Evolutionary conservation across 1,284 basidiomycete genomes (phyloP), one percentile per base, ranked within the genome.

Genomic region (Cyathus pygmaeus): DNA sequence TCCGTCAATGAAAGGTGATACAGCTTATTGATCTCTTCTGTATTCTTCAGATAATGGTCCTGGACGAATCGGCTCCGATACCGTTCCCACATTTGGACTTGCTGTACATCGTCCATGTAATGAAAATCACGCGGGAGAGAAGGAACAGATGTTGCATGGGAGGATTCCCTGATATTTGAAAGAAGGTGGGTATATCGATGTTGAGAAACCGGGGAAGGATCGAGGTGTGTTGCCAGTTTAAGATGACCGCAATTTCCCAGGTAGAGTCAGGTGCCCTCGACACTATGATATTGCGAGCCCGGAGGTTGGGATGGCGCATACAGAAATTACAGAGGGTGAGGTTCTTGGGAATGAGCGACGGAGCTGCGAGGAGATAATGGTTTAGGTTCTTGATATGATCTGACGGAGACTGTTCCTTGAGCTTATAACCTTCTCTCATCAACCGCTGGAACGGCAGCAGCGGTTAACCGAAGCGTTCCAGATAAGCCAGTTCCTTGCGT

Each of bases 181-280:
- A 51, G 23, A 67, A 70, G 44, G 70, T 17, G 11, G 83, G 84
- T 71, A 86, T 74, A 62, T 78, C 76, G 42, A 81, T 78, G 58
- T 76, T 76, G 76, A 86, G 83, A 73, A 84, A 86, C 59, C 59
- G 21, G 70, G 84, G 83, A 50, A 84, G 76, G 76, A 86, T 81
- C 9, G 83, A 71, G 57, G 79, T 59, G 66, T 80, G 78, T 72
- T 81, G 79, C 79, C 79, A 82, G 76, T 82, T 79, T 55, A 81
- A 36, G 67, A 82, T 65, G 71, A 77, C 59, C 29, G 76, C 69
- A 57, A 82, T 65, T 47, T 77, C 53, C 68, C 65, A 63, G 71
- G 53, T 59, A 67, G 77, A 79, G 70, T 76, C 79, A 24, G 75
- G 49, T 64, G 74, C 76, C 54, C 53, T 72, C 47, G 74, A 76